Conservation (phyloP, 768 basidiomycete species). For the Leccinum truebloodii region DNA sequence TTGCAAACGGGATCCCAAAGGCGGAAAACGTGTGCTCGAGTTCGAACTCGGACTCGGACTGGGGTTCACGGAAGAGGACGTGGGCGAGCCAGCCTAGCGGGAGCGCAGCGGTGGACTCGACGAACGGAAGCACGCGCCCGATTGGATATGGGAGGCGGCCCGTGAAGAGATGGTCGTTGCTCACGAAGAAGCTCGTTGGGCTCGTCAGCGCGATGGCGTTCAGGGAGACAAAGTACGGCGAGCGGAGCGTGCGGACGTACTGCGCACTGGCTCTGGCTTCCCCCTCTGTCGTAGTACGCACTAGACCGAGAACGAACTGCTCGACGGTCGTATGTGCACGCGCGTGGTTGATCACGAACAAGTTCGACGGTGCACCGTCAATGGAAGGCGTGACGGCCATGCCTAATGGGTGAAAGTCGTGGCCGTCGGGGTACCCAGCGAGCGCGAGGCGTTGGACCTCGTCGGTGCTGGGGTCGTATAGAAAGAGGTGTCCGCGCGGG, state of each 20-base stretch:
- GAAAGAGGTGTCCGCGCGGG: slow-evolving; percentile 62
- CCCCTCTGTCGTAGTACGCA: slow-evolving; percentile 35
- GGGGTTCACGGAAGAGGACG: slow-evolving; percentile 42
- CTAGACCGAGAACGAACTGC: slow-evolving; percentile 58
- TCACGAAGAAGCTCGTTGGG: slow-evolving; percentile 67
- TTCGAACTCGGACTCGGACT: not conserved
- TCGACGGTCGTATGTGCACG: slow-evolving; percentile 62
- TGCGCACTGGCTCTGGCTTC: slow-evolving; percentile 32
- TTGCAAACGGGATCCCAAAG: slow-evolving; percentile 61
- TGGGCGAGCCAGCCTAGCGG: slow-evolving; percentile 64
- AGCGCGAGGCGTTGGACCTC: slow-evolving; percentile 45
- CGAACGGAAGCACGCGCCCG: slow-evolving; percentile 50
- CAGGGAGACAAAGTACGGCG: slow-evolving; percentile 60
- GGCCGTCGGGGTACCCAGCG: slow-evolving; percentile 50
- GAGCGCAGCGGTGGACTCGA: slow-evolving; percentile 56
- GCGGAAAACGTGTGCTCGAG: slow-evolving; percentile 43
- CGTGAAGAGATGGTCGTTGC: slow-evolving; percentile 71
- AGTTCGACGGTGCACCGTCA: slow-evolving; percentile 48
- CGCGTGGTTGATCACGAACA: slow-evolving; percentile 73
- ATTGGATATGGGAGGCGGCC: slow-evolving; percentile 53
- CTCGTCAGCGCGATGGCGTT: slow-evolving; percentile 65
- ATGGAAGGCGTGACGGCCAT: slow-evolving; percentile 56
- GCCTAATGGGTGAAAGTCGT: slow-evolving; percentile 76
- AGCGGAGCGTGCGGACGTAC: slow-evolving; percentile 61
- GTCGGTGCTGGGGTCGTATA: slow-evolving; percentile 39